phyloP scores from a whole-genome alignment of 306 rosid genomes.

The Glycyrrhiza uralensis region DNA sequence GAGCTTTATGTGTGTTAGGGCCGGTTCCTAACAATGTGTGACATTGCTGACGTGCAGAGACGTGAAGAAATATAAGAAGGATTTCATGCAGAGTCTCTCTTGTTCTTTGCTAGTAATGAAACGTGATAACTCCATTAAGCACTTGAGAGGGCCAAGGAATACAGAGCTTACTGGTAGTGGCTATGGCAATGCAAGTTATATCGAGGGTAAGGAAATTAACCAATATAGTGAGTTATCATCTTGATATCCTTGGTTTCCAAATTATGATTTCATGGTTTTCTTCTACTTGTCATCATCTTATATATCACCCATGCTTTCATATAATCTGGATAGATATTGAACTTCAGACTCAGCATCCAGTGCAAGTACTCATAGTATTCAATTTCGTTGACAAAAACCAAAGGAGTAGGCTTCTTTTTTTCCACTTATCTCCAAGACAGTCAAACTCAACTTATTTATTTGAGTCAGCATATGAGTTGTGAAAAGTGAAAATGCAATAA shows the following conservation, averaged over 20 bases:
- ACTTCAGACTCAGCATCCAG: background rate
- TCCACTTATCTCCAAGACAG: background rate
- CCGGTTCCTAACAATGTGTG: too few relatives aligned
- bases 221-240: constrained; percentile 28
- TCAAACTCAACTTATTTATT: too few relatives aligned
- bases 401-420: background rate
- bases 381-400: background rate
- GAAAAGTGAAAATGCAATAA: background rate
- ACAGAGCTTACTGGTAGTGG: background rate
- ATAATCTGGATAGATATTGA: background rate
- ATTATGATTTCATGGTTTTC: background rate
- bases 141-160: constrained; percentile 45
- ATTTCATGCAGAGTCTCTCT: constrained; percentile 43
- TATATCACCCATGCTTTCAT: background rate
- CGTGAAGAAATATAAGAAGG: constrained; percentile 56
- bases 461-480: too few relatives aligned
- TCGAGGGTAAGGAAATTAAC: constrained; percentile 45
- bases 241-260: background rate
- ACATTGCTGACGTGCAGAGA: constrained; percentile 37
- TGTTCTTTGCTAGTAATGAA: constrained; percentile 51
- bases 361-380: background rate
- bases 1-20: background rate
- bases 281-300: background rate
- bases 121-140: constrained; percentile 33
- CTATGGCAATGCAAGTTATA: background rate